Evolutionary conservation across 305 asterid genomes (phyloP), one percentile per base, ranked within the genome.

Genomic region (Fraxinus sp.): DNA sequence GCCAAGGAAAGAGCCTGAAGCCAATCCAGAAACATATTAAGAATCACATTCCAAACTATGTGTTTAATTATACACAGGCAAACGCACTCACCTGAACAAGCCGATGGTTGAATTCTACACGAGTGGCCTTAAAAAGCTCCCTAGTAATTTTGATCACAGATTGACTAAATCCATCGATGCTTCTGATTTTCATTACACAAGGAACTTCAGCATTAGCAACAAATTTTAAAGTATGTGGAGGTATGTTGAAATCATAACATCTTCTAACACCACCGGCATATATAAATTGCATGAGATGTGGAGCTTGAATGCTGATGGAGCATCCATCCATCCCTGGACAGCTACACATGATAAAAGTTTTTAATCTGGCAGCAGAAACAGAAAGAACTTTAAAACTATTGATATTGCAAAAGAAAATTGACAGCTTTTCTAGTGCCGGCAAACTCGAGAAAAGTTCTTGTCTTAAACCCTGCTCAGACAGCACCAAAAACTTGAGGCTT

Each of bases 1-100:
- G 46, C 78, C 78, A 66, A 24, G 28, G 81, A 75, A 55, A 84
- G 81, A 64, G 55, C 36, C 86, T 84, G 81, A 76, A 80, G 70
- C 72, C 71, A 74, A 80, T 22, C 30, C 36, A 68, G 68, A 66
- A 44, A 75, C 44, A 22, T 59, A 59, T 24, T 22, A 7, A 62
- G 11, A 22, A 62, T 62, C 33, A 62, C 14, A 22, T 4, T 22
- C 33, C 28, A 13, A 62, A 62, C 1, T 28, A 62, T 11, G 5
- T 8, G 30, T 37, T 26, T 22, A 20, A 80, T 30, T 35, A 33
- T 32, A 32, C 16, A 49, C 32, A 3, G 11, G 16, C 33, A 4
- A 37, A 64, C 2, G 71, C 1, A 24, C 44, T 79, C 76, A 84
- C 86, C 86, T 80, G 66, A 66, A 80, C 20, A 75, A 84, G 78